Evolutionary conservation across 2,329 filamentous ascomycete genomes (phyloP).

Genomic region (Scedosporium dehoogii): DNA sequence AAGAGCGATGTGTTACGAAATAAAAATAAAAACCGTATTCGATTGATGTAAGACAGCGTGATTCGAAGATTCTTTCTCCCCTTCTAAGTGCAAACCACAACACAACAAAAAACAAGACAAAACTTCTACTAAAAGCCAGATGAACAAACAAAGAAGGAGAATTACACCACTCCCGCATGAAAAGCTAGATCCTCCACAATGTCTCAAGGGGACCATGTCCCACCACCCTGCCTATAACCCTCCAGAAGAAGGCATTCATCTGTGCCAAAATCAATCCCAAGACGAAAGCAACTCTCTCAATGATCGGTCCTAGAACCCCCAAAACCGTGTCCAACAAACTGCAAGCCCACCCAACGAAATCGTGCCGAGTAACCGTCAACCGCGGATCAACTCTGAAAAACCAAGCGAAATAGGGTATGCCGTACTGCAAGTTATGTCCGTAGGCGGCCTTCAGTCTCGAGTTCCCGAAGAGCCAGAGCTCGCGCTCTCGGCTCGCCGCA

Average conservation of each 20-base stretch:
- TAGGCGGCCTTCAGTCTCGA: background rate
- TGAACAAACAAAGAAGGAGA: too few species aligned
- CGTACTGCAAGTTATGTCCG: background rate
- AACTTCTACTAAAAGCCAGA: background rate
- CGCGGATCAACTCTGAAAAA: background rate
- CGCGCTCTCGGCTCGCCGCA: slow-evolving; percentile 13
- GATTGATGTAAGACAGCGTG: background rate
- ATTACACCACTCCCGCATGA: too few species aligned
- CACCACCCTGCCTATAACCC: background rate
- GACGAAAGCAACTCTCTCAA: background rate
- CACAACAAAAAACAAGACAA: slow-evolving; percentile 2
- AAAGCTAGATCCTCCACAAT: too few species aligned
- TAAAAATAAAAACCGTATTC: background rate
- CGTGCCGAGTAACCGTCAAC: background rate
- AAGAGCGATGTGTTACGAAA: background rate
- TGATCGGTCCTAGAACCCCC: background rate
- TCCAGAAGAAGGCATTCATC: background rate
- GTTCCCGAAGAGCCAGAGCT: slow-evolving; percentile 22
- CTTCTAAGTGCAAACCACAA: background rate
- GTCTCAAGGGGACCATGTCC: background rate
- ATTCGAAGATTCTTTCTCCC: too few species aligned
- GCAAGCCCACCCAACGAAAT: background rate
- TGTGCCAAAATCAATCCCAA: background rate
- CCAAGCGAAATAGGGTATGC: background rate
- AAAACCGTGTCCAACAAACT: background rate